Evolutionary conservation across 495 filamentous ascomycete genomes (phyloP).

Genomic region (Haplographium delicatum): DNA sequence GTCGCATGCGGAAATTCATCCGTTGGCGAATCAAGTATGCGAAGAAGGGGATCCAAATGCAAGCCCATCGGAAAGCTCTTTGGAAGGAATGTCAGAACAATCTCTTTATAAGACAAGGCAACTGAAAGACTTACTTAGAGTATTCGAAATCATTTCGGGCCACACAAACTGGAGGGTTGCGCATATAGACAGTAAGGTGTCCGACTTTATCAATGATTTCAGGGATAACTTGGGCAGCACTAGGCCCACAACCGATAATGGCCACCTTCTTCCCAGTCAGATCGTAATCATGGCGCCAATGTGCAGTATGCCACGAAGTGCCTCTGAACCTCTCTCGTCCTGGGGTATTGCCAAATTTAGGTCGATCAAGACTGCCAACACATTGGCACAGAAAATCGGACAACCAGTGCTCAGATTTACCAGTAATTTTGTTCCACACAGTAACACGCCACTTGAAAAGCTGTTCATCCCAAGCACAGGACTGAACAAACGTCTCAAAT

Average conservation of each 20-base stretch:
- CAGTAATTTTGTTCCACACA: not conserved
- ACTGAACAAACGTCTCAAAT: not conserved
- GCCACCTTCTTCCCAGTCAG: not conserved
- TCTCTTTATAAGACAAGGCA: not conserved
- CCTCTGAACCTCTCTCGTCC: not conserved
- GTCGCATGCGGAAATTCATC: not conserved
- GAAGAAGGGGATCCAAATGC: not conserved
- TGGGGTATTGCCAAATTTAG: not conserved
- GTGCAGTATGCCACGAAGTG: not conserved
- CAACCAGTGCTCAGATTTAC: not conserved
- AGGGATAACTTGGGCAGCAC: not conserved
- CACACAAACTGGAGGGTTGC: not conserved
- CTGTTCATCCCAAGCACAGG: not conserved
- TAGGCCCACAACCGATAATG: not conserved
- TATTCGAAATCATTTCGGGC: not conserved
- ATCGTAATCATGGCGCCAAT: not conserved
- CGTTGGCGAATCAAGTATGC: not conserved
- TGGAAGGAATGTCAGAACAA: not conserved
- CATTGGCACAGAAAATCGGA: not conserved
- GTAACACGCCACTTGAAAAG: not conserved
- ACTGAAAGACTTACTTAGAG: not conserved
- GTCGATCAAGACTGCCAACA: not conserved
- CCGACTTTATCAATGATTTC: not conserved
- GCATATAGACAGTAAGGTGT: not conserved
- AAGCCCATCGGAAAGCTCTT: not conserved